Percentiles rank a stretch among this genome's conserved stretches.
Evolutionary conservation across 805 yeast genomes (phyloP).

Genomic region (Middelhovenomyces tepae): DNA sequence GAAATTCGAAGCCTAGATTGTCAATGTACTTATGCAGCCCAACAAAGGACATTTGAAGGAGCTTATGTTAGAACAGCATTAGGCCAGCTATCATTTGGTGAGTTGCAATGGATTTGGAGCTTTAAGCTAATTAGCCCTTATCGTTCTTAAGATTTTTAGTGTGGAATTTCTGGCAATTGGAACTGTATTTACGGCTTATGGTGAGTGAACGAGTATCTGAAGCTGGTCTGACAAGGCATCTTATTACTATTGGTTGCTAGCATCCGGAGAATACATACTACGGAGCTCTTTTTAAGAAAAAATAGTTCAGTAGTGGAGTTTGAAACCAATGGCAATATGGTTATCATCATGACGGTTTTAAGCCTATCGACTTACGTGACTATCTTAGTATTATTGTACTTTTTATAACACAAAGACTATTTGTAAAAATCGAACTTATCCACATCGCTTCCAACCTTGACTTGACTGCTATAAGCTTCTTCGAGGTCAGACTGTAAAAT

Average conservation of each 20-base stretch:
- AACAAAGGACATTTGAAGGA: conserved; percentile 78
- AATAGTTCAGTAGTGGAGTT: no score
- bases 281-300: no score
- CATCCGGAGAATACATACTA: no score
- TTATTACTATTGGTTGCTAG: no score
- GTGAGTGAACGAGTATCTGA: no score
- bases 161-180: conserved; percentile 60
- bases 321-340: no score
- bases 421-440: conserved; percentile 98
- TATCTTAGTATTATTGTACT: no score
- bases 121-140: conserved; percentile 28
- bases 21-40: no score
- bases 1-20: no score
- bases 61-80: conserved; percentile 70
- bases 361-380: no score
- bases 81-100: conserved; percentile 51
- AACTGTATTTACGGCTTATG: conserved; percentile 48
- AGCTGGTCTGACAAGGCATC: no score
- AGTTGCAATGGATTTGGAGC: background rate
- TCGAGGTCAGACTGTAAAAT: conserved; percentile 93
- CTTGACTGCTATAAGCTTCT: conserved; percentile 96
- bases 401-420: conserved; percentile 34
- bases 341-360: no score
- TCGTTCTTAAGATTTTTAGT: conserved; percentile 57
- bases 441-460: conserved; percentile 88